A percentile compares a stretch with the other conserved stretches of the same genome.
Evolutionary conservation across 129 eudicot genomes (phyloP).

Genomic region (Gnaphalium uliginosum): DNA sequence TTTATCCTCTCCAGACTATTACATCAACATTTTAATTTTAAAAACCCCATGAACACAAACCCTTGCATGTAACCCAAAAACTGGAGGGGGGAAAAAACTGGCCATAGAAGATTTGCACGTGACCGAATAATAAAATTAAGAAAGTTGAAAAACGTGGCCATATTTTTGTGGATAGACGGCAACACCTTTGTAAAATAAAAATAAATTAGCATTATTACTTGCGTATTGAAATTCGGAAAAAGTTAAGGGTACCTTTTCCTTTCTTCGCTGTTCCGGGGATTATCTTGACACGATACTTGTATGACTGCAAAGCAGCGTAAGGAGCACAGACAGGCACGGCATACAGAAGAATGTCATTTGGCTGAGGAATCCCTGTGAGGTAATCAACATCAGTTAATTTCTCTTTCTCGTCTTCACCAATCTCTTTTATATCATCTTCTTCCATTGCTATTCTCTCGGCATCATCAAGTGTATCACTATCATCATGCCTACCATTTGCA

Average conservation of each 20-base stretch:
- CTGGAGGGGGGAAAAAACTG: too few relatives aligned
- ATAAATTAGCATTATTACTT: background rate
- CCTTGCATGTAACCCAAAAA: background rate
- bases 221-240: background rate
- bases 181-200: background rate
- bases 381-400: slow-evolving; percentile 83
- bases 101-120: too few relatives aligned
- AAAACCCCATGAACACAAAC: background rate
- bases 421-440: slow-evolving; percentile 93
- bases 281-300: slow-evolving; percentile 87
- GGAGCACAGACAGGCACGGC: slow-evolving; percentile 99
- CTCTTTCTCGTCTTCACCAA: slow-evolving; percentile 91
- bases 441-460: slow-evolving; percentile 76
- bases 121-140: too few relatives aligned
- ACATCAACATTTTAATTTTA: background rate
- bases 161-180: background rate
- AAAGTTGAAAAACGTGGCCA: background rate
- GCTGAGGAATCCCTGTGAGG: slow-evolving; percentile 79
- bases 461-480: slow-evolving; percentile 33
- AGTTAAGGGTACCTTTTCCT: slow-evolving; percentile 71
- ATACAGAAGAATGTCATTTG: slow-evolving; percentile 76
- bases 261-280: slow-evolving; percentile 87
- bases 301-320: slow-evolving; percentile 80
- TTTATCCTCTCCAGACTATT: too few relatives aligned
- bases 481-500: slow-evolving; percentile 30